Percentiles rank a stretch among this genome's conserved stretches.
Conservation (phyloP, 306 rosid genomes). For the Hippophae rhamnoides region DNA sequence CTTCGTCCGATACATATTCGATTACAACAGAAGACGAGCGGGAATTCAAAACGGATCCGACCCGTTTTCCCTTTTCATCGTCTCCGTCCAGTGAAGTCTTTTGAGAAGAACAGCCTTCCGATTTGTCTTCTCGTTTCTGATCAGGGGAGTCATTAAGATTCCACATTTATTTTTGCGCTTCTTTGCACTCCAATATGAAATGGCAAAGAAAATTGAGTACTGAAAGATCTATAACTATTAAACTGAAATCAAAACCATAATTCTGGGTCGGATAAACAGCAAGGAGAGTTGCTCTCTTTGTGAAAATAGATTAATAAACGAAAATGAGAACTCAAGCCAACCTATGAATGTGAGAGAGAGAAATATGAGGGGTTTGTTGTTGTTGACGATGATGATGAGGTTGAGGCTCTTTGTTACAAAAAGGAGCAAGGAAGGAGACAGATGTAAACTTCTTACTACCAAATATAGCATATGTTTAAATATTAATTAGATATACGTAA, state of each 20-base stretch:
- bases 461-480: too few species aligned
- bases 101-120: constrained; percentile 53
- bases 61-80: constrained; percentile 62
- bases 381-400: not conserved
- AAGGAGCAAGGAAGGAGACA: constrained; percentile 21
- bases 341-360: not conserved
- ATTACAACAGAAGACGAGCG: constrained; percentile 63
- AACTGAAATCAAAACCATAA: too few species aligned
- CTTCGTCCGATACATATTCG: constrained; percentile 81
- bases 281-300: too few species aligned
- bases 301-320: too few species aligned
- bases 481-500: too few species aligned
- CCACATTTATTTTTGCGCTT: constrained; percentile 55
- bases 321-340: too few species aligned
- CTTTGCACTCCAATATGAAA: not conserved
- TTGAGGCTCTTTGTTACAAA: constrained; percentile 18
- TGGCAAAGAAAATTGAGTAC: not conserved
- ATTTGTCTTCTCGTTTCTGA: constrained; percentile 40
- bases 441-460: constrained; percentile 1
- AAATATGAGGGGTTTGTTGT: constrained; percentile 1
- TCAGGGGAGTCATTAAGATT: constrained; percentile 92
- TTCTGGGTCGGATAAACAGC: too few species aligned
- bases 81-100: constrained; percentile 55
- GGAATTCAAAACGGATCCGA: constrained; percentile 78
- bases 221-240: constrained; percentile 19